These are phyloP conservation scores for Colletotrichum sidae DNA, from an alignment of 2,329 filamentous ascomycete species.

Conservation along the genomic window DNA sequence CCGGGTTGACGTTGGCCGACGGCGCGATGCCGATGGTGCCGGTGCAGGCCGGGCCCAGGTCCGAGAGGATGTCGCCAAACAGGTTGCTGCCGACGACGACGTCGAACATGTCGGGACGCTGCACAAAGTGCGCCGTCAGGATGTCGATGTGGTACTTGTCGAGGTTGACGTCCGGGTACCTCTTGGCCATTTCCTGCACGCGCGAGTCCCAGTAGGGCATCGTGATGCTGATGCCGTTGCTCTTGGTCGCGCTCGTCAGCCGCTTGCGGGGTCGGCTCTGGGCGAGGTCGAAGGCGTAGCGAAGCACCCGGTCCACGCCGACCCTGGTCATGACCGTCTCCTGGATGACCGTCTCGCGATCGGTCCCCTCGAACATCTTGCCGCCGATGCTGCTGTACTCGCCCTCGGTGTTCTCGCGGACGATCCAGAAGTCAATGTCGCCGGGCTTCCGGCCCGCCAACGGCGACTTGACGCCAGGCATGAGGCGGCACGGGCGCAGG, in stretches of 20 bases:
- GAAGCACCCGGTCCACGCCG: conserved; percentile 68
- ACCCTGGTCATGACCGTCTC: conserved; percentile 73
- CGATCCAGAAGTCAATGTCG: conserved; percentile 73
- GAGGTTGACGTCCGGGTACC: conserved; percentile 69
- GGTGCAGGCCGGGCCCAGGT: conserved; percentile 76
- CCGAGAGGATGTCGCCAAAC: conserved; percentile 75
- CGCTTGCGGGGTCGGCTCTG: conserved; percentile 66
- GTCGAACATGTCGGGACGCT: conserved; percentile 69
- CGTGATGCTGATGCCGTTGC: conserved; percentile 73
- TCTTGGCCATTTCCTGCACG: conserved; percentile 62
- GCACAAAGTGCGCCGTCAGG: conserved; percentile 73
- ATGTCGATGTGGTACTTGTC: conserved; percentile 77
- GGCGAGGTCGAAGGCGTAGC: conserved; percentile 73
- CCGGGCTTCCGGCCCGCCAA: conserved; percentile 62
- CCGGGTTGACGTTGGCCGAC: conserved; percentile 75
- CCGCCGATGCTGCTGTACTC: conserved; percentile 76
- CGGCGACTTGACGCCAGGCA: conserved; percentile 69
- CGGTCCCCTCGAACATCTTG: conserved; percentile 66
- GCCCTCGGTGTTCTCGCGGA: conserved; percentile 75
- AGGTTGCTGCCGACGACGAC: conserved; percentile 74
- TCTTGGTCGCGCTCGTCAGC: conserved; percentile 74
- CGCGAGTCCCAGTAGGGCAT: conserved; percentile 78
- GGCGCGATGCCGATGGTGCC: conserved; percentile 80
- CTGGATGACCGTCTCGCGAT: conserved; percentile 72
- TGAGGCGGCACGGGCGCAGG: conserved; percentile 71